Conservation (phyloP, 2,329 filamentous ascomycete genomes). For the Capronia epimyces region DNA sequence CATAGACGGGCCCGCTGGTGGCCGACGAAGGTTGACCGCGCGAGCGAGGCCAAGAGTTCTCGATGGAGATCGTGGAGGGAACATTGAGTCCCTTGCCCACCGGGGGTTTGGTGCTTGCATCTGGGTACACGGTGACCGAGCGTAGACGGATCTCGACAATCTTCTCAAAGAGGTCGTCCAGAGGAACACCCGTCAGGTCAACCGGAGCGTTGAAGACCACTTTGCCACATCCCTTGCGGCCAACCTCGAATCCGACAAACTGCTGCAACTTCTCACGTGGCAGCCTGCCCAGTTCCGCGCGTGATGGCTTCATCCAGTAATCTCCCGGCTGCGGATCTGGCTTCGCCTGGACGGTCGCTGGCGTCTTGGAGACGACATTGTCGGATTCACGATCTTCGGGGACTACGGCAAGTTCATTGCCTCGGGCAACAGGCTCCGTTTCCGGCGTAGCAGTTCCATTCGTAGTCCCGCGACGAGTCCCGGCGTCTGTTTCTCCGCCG, state of each 20-base stretch:
- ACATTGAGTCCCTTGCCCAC: conserved; percentile 87
- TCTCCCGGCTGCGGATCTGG: conserved; percentile 58
- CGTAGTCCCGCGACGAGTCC: conserved; percentile 49
- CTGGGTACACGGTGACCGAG: conserved; percentile 79
- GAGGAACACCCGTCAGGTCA: conserved; percentile 70
- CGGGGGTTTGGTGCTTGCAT: conserved; percentile 69
- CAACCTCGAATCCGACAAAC: conserved; percentile 71
- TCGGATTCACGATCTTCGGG: conserved; percentile 56
- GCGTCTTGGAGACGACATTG: conserved; percentile 32
- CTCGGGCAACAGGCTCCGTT: conserved; percentile 58
- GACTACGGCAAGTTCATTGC: conserved; percentile 72
- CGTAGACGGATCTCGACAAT: conserved; percentile 73
- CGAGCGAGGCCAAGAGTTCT: conserved; percentile 86
- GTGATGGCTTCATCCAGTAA: conserved; percentile 80
- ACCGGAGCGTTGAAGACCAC: conserved; percentile 77
- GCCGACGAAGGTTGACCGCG: conserved; percentile 54
- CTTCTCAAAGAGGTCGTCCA: conserved; percentile 71
- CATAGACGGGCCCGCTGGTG: conserved; percentile 60
- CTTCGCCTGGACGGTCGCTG: conserved; percentile 21
- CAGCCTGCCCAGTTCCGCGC: conserved; percentile 72
- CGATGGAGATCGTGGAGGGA: conserved; percentile 76
- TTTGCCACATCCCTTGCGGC: conserved; percentile 72
- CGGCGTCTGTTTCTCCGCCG: conserved; percentile 42
- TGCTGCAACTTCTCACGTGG: conserved; percentile 70
- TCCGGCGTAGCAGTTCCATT: conserved; percentile 34